Conservation (phyloP, 2,329 filamentous ascomycete species). For the Aspergillus phoenicis region DNA sequence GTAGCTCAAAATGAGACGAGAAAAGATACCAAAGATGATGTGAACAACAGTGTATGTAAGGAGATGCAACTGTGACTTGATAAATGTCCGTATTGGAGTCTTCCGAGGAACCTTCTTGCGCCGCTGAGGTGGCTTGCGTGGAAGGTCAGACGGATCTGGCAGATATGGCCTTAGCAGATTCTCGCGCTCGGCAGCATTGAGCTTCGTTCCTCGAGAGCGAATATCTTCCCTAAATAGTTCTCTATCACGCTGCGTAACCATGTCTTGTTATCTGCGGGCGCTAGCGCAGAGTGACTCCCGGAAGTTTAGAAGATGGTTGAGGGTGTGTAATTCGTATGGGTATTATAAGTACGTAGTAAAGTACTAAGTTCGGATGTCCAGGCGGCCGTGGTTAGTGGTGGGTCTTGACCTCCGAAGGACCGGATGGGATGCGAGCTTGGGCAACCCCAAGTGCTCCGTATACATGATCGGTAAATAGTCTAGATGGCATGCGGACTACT, state of each 20-base stretch:
- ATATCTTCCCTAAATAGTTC: slow-evolving; percentile 44
- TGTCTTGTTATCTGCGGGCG: slow-evolving; percentile 15
- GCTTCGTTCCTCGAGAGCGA: slow-evolving; percentile 42
- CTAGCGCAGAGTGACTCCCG: not conserved
- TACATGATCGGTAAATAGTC: no score
- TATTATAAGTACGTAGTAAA: not conserved
- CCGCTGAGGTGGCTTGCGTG: slow-evolving; percentile 25
- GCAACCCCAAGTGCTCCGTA: no score
- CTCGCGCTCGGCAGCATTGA: slow-evolving; percentile 53
- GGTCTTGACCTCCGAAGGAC: not conserved
- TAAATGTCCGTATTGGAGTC: slow-evolving; percentile 48
- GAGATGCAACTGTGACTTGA: slow-evolving; percentile 48
- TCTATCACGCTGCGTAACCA: slow-evolving; percentile 38
- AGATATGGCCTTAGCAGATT: slow-evolving; percentile 56
- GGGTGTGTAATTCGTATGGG: not conserved
- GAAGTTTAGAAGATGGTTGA: not conserved
- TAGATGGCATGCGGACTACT: no score
- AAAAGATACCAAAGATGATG: slow-evolving; percentile 82
- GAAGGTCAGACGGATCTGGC: slow-evolving; percentile 46
- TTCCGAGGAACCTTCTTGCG: slow-evolving; percentile 32
- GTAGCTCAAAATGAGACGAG: slow-evolving; percentile 78
- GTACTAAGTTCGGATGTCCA: not conserved
- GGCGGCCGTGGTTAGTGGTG: not conserved
- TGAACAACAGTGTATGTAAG: slow-evolving; percentile 58
- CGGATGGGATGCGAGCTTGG: no score